A percentile compares a stretch with the other conserved stretches of the same genome.
These are phyloP conservation scores for Candida orba DNA, from an alignment of 805 yeast species.

Conservation along the genomic window DNA sequence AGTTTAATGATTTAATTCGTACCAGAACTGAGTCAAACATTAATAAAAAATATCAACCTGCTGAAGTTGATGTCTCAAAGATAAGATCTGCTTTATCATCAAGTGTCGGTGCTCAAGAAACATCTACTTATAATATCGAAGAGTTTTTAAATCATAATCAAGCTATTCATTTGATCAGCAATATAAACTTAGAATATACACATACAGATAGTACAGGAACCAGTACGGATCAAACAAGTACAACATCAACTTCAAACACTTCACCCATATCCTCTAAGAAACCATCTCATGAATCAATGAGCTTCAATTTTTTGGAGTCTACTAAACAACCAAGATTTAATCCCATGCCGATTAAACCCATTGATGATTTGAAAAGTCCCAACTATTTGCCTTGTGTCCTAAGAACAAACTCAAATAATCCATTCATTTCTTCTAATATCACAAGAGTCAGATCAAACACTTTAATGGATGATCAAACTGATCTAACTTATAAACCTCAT, in stretches of 20 bases:
- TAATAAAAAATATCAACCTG: slow-evolving; percentile 16
- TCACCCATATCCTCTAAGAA: slow-evolving; percentile 18
- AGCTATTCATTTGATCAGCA: slow-evolving; percentile 1
- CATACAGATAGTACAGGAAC: background rate
- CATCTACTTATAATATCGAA: slow-evolving; percentile 5
- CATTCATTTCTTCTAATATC: background rate
- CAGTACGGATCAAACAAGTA: background rate
- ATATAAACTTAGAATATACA: slow-evolving; percentile 6
- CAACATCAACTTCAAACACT: slow-evolving; percentile 2
- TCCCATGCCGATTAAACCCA: slow-evolving; percentile 41
- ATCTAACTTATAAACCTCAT: slow-evolving; percentile 30
- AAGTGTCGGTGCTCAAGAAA: background rate
- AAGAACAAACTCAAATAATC: slow-evolving; percentile 27
- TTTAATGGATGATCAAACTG: slow-evolving; percentile 1
- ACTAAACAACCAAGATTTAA: slow-evolving; percentile 15
- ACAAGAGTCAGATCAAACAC: background rate
- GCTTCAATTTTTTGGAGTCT: slow-evolving; percentile 7
- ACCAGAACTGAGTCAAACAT: background rate
- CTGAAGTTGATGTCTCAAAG: slow-evolving; percentile 14
- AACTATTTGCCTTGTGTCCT: slow-evolving; percentile 76
- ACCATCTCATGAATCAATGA: slow-evolving; percentile 18
- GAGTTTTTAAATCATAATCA: slow-evolving; percentile 5
- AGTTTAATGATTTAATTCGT: background rate
- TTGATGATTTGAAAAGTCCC: slow-evolving; percentile 65
- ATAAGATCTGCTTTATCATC: slow-evolving; percentile 7